phyloP scores from a whole-genome alignment of 2,329 filamentous ascomycete species.

The Bipolaris cookei region DNA sequence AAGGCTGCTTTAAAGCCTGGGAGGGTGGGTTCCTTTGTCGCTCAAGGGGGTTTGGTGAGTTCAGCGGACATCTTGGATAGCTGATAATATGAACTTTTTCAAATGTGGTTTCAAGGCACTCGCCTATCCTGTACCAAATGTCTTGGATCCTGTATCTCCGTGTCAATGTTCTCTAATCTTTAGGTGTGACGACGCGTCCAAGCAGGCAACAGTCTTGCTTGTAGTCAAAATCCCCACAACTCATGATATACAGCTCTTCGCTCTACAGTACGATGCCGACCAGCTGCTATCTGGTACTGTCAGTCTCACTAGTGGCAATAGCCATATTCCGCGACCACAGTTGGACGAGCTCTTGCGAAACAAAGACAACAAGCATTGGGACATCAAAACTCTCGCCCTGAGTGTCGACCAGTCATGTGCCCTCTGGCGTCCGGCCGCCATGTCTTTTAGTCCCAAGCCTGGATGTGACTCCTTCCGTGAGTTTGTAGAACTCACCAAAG shows the following conservation, averaged over 20 bases:
- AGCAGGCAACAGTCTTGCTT: constrained; percentile 16
- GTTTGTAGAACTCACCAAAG: constrained; percentile 17
- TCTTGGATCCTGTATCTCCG: constrained; percentile 9
- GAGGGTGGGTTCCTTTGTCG: constrained; percentile 20
- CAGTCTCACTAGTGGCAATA: constrained; percentile 11
- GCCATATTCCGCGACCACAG: constrained; percentile 1
- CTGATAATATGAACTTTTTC: constrained; percentile 17
- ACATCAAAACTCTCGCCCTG: constrained; percentile 16
- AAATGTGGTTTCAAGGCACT: constrained; percentile 15
- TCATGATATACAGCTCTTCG: constrained; percentile 7
- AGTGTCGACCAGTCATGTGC: neutral
- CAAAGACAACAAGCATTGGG: constrained; percentile 14
- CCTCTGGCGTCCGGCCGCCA: neutral
- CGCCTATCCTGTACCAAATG: constrained; percentile 15
- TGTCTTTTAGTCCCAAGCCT: constrained; percentile 7
- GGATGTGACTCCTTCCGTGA: constrained; percentile 12
- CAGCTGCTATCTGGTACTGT: constrained; percentile 1
- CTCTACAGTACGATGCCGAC: constrained; percentile 18
- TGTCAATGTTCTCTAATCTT: constrained; percentile 15
- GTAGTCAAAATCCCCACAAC: constrained; percentile 4
- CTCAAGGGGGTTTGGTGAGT: constrained; percentile 19
- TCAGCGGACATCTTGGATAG: constrained; percentile 7
- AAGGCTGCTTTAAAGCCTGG: constrained; percentile 24
- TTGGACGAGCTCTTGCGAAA: constrained; percentile 10
- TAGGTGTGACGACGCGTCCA: constrained; percentile 13